Conservation (phyloP, 768 basidiomycete species). For the Suillus brevipes region DNA sequence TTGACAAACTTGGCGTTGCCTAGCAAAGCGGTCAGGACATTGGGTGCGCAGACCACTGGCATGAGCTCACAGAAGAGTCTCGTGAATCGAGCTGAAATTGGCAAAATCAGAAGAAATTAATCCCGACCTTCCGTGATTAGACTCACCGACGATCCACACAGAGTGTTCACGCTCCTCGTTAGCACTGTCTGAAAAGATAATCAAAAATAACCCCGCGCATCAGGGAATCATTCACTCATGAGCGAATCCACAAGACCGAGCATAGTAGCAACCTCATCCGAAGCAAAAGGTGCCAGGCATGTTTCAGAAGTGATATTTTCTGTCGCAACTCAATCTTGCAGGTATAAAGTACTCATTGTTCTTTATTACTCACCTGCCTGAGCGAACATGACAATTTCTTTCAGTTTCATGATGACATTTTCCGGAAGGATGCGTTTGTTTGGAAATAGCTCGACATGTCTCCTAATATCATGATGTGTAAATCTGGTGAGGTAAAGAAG, state of each 20-base stretch:
- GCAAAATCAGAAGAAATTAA: background rate
- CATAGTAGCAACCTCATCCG: constrained; percentile 5
- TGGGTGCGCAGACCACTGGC: too few relatives aligned
- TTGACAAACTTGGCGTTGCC: constrained; percentile 32
- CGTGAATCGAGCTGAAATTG: constrained; percentile 5
- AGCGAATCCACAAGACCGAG: constrained; percentile 3
- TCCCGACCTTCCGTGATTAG: background rate
- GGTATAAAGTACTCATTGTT: background rate
- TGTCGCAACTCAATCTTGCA: background rate
- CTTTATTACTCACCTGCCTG: constrained; percentile 3
- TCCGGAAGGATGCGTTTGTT: constrained; percentile 21
- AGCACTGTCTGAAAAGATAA: background rate
- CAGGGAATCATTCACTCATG: background rate
- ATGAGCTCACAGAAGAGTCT: constrained; percentile 7
- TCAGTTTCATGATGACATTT: constrained; percentile 4
- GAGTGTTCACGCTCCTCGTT: background rate
- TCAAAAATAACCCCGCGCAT: background rate
- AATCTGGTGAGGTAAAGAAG: background rate
- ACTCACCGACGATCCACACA: background rate
- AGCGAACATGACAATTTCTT: constrained; percentile 7
- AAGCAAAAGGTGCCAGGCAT: constrained; percentile 11
- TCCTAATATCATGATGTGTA: background rate
- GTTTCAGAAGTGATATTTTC: constrained; percentile 6
- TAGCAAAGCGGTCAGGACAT: constrained; percentile 7
- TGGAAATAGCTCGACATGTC: constrained; percentile 11